These are phyloP conservation scores for Phytophthora vignae DNA, from an alignment of 352 stramenopile genomes.

Conservation along the genomic window DNA sequence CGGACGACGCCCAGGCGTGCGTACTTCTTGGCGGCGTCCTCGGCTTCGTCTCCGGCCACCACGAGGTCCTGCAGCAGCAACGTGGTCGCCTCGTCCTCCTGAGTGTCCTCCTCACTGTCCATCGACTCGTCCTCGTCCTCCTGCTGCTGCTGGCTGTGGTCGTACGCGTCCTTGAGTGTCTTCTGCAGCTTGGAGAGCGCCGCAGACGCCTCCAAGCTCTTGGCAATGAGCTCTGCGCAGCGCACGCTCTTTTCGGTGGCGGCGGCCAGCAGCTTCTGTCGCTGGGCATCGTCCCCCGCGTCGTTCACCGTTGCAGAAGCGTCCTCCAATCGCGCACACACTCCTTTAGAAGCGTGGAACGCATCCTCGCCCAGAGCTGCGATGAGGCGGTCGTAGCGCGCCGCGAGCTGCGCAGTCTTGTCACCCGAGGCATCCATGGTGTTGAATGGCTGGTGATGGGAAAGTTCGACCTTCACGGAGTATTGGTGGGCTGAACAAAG, in stretches of 20 bases:
- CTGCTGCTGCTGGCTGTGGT: slow-evolving; percentile 37
- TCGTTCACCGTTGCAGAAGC: slow-evolving; percentile 36
- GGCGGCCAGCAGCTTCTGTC: slow-evolving; percentile 46
- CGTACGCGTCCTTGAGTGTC: slow-evolving; percentile 43
- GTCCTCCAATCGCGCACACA: slow-evolving; percentile 49
- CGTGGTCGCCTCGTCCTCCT: slow-evolving; percentile 48
- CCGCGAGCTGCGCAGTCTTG: slow-evolving; percentile 26
- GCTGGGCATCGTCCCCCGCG: slow-evolving; percentile 33
- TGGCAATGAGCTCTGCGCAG: slow-evolving; percentile 81
- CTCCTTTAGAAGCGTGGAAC: slow-evolving; percentile 42
- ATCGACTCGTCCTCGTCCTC: slow-evolving; percentile 51
- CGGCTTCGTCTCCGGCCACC: slow-evolving; percentile 53
- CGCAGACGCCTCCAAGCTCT: slow-evolving; percentile 60
- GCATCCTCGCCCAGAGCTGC: slow-evolving; percentile 64
- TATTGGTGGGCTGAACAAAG: too few species aligned
- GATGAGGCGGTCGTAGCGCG: slow-evolving; percentile 73
- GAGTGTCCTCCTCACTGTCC: slow-evolving; percentile 47
- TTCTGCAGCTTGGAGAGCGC: slow-evolving; percentile 59
- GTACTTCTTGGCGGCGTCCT: slow-evolving; percentile 57
- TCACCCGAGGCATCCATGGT: slow-evolving; percentile 16
- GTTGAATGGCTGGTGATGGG: slow-evolving; percentile 26
- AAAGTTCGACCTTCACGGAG: too few species aligned
- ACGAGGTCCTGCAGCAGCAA: slow-evolving; percentile 73
- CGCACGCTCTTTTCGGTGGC: slow-evolving; percentile 68
- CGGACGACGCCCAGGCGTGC: slow-evolving; percentile 54